A percentile compares a stretch with the other conserved stretches of the same genome.
Conservation (phyloP, 768 basidiomycete species). For the Russula earlei region DNA sequence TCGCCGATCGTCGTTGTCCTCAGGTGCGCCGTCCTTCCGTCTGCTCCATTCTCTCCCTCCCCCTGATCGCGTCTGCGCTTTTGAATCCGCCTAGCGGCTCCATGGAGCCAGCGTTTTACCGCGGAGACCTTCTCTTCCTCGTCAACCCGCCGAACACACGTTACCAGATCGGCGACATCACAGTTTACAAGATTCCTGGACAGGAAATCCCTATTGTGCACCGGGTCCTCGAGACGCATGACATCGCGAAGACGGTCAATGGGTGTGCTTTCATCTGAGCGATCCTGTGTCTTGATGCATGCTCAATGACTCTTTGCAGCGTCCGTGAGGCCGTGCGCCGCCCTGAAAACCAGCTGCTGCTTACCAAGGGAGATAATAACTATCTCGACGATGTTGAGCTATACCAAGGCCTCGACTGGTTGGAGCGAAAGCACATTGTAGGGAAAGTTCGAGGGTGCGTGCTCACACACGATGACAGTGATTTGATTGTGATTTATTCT, state of each 20-base stretch:
- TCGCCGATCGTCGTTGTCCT: conserved; percentile 95
- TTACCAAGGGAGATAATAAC: conserved; percentile 99
- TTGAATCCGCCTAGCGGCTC: conserved; percentile 51
- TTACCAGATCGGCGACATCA: conserved; percentile 90
- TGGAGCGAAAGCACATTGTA: conserved; percentile 82
- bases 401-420: conserved; percentile 80
- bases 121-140: conserved; percentile 93
- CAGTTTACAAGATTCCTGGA: conserved; percentile 93
- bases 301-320: conserved; percentile 15
- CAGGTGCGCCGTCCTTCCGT: conserved; percentile 45
- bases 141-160: conserved; percentile 67
- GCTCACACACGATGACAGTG: too few relatives aligned
- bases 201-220: conserved; percentile 95
- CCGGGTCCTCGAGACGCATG: conserved; percentile 86
- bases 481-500: too few relatives aligned
- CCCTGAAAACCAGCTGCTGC: conserved; percentile 51
- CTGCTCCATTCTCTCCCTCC: background rate
- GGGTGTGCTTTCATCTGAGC: conserved; percentile 24
- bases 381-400: conserved; percentile 76
- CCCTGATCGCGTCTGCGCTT: background rate
- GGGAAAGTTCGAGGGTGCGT: conserved; percentile 92
- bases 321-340: conserved; percentile 26
- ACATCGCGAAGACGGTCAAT: conserved; percentile 39
- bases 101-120: conserved; percentile 93
- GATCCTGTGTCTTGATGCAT: background rate